Evolutionary conservation across 176 grass and related monocot species (phyloP).

Genomic region (Bonia amplexicaulis): DNA sequence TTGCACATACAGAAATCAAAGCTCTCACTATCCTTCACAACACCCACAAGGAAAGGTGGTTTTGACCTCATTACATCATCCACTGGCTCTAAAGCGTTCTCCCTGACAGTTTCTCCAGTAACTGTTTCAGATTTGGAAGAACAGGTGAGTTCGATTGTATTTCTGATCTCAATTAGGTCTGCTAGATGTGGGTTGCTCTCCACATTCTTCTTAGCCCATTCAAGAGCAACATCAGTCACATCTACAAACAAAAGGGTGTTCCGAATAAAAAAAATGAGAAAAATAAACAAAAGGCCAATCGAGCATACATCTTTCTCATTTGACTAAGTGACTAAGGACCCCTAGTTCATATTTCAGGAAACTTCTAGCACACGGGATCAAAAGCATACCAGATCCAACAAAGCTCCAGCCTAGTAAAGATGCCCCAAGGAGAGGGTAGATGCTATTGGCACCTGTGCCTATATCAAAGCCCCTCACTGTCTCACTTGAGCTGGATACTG

Average conservation of each 20-base stretch:
- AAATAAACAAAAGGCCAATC: background rate
- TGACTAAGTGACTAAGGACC: background rate
- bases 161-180: constrained; percentile 76
- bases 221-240: constrained; percentile 73
- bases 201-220: constrained; percentile 90
- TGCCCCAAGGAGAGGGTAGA: constrained; percentile 91
- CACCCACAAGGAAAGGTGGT: too few relatives aligned
- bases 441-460: constrained; percentile 88
- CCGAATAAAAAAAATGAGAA: background rate
- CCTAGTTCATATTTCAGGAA: background rate
- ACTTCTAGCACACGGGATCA: background rate
- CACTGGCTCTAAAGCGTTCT: constrained; percentile 23
- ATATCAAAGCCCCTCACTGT: constrained; percentile 77
- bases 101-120: constrained; percentile 8
- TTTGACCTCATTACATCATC: too few relatives aligned
- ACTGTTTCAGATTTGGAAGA: constrained; percentile 11
- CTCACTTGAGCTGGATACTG: constrained; percentile 37
- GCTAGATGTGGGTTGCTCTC: constrained; percentile 70
- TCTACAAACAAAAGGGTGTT: constrained; percentile 49
- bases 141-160: constrained; percentile 31
- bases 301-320: background rate
- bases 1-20: too few relatives aligned
- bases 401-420: constrained; percentile 81
- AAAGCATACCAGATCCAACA: constrained; percentile 71
- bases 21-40: too few relatives aligned